Conservation (phyloP, 441 rosid genomes). For the Flueggea neowawraea region DNA sequence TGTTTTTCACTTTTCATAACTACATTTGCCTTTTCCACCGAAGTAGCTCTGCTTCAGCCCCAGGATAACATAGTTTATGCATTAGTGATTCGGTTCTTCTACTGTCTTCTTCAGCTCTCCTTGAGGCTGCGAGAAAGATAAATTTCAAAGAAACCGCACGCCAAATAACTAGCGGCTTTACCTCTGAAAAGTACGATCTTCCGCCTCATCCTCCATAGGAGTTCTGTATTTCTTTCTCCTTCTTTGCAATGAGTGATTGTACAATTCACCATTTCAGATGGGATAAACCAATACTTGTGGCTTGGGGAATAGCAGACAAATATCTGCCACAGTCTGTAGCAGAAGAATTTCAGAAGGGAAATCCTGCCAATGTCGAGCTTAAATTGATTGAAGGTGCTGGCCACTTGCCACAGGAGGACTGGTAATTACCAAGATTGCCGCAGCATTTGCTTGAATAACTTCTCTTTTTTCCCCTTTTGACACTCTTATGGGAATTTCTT, state of each 20-base stretch:
- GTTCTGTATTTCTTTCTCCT: neutral
- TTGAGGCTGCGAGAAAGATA: conserved; percentile 84
- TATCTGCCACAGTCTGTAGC: conserved; percentile 78
- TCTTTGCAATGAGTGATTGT: neutral
- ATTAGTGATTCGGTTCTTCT: neutral
- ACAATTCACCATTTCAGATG: conserved; percentile 38
- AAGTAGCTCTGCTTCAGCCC: neutral
- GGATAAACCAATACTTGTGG: conserved; percentile 73
- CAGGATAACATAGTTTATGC: too few relatives aligned
- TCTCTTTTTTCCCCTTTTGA: neutral
- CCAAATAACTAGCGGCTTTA: conserved; percentile 68
- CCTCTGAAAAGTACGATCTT: conserved; percentile 54
- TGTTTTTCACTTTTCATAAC: neutral
- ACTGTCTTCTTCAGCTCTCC: conserved; percentile 57
- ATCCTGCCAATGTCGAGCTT: conserved; percentile 50
- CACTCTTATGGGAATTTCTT: neutral
- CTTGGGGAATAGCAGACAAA: conserved; percentile 89
- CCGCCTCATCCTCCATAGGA: conserved; percentile 1
- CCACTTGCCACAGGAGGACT: conserved; percentile 97
- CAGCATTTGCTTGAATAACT: neutral
- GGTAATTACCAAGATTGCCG: conserved; percentile 33
- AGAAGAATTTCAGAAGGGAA: conserved; percentile 80
- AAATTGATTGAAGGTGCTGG: conserved; percentile 93
- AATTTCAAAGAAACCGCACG: conserved; percentile 51
- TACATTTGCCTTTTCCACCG: too few relatives aligned